phyloP scores from a whole-genome alignment of 2,329 filamentous ascomycete species.

The Drechslerella coelobrocha region DNA sequence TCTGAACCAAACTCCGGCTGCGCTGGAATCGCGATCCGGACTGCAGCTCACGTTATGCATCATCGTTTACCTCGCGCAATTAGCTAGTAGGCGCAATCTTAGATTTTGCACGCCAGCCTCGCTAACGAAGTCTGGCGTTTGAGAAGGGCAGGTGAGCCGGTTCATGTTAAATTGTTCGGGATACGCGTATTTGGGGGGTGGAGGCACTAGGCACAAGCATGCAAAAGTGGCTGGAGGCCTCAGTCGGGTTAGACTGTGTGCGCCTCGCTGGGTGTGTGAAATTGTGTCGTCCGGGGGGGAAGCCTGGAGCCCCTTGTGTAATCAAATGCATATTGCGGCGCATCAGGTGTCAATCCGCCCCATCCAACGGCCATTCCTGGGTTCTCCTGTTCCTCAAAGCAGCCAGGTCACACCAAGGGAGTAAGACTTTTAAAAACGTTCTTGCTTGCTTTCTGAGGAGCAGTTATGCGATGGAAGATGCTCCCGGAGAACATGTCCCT shows the following conservation, averaged over 20 bases:
- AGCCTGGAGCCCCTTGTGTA: background rate
- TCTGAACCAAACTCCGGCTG: too few species aligned
- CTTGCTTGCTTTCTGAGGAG: constrained; percentile 1
- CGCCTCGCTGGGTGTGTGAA: background rate
- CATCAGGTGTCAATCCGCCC: background rate
- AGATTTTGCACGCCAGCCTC: too few species aligned
- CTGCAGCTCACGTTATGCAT: too few species aligned
- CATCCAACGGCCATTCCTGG: background rate
- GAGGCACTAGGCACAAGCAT: too few species aligned
- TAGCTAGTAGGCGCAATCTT: too few species aligned
- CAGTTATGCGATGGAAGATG: background rate
- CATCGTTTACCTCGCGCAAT: too few species aligned
- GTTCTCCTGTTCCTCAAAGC: background rate
- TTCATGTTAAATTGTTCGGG: background rate
- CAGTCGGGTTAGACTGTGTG: background rate
- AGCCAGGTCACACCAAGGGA: background rate
- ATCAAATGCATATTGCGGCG: constrained; percentile 5
- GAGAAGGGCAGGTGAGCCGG: background rate
- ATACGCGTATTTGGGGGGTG: too few species aligned
- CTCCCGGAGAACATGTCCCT: background rate
- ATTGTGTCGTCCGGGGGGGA: constrained; percentile 1
- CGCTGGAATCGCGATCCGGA: too few species aligned
- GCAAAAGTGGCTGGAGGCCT: background rate
- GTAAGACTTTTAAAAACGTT: constrained; percentile 6
- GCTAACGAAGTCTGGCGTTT: background rate